phyloP scores from a whole-genome alignment of 1,139 yeast species.

The Candida sp. region DNA sequence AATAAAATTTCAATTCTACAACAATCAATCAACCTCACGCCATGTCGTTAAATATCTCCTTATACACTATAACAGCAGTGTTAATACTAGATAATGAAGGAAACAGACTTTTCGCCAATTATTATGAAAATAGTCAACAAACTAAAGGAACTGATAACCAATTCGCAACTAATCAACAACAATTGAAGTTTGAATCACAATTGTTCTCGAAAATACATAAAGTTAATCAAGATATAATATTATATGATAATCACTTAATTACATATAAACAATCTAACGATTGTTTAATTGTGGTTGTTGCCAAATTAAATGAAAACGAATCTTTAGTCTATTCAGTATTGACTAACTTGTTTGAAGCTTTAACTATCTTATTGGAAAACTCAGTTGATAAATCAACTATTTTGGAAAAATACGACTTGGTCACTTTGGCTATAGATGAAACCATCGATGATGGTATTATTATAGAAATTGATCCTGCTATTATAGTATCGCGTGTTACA shows the following conservation, averaged over 20 bases:
- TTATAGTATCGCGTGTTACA: conserved; percentile 87
- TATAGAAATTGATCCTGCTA: conserved; percentile 83
- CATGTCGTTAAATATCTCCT: conserved; percentile 60
- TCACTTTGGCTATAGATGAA: conserved; percentile 86
- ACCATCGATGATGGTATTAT: conserved; percentile 90
- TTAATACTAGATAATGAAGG: conserved; percentile 83
- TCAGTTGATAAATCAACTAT: conserved; percentile 78
- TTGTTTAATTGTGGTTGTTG: conserved; percentile 66
- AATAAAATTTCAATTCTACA: background rate
- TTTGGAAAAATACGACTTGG: conserved; percentile 81
- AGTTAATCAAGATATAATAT: conserved; percentile 74
- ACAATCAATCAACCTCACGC: background rate
- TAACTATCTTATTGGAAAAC: conserved; percentile 71
- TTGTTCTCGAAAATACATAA: conserved; percentile 75
- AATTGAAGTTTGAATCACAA: conserved; percentile 70
- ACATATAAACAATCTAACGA: conserved; percentile 87
- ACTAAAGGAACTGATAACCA: conserved; percentile 16
- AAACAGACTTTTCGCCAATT: conserved; percentile 77
- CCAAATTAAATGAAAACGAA: conserved; percentile 81
- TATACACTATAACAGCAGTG: conserved; percentile 76
- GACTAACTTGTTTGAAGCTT: conserved; percentile 74
- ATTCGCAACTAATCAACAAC: conserved; percentile 53
- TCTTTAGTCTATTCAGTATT: conserved; percentile 74
- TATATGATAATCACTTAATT: conserved; percentile 75
- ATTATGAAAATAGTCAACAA: conserved; percentile 44